These are phyloP conservation scores for Dictyostelium intermedium DNA, from an alignment of 78 protist genomes.

Conservation along the genomic window DNA sequence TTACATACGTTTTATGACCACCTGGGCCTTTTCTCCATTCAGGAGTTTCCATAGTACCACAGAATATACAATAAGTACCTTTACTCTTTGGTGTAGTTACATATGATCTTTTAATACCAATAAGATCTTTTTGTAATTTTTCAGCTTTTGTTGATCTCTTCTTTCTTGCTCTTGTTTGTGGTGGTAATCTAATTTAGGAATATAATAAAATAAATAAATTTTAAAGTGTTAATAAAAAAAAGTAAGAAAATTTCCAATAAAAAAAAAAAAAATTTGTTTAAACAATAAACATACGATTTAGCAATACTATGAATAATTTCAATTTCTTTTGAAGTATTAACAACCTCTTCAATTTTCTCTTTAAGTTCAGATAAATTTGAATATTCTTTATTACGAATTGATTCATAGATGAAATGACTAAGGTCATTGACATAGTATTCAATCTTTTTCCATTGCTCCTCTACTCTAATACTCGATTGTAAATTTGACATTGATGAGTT, in stretches of 20 bases:
- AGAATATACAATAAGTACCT: constrained; percentile 45
- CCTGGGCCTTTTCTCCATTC: constrained; percentile 85
- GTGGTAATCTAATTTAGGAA: constrained; percentile 54
- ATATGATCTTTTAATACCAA: constrained; percentile 54
- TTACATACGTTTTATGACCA: constrained; percentile 35
- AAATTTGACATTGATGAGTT: constrained; percentile 4
- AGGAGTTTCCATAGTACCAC: constrained; percentile 71
- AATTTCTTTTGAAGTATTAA: constrained; percentile 42
- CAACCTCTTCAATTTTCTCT: constrained; percentile 29
- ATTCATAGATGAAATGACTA: constrained; percentile 50
- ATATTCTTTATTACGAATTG: constrained; percentile 30
- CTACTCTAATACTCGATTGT: neutral
- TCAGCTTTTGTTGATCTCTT: constrained; percentile 74
- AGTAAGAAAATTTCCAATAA: too few species aligned
- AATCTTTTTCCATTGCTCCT: constrained; percentile 64
- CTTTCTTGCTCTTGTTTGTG: constrained; percentile 72
- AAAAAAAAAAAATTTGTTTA: too few species aligned
- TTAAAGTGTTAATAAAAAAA: too few species aligned
- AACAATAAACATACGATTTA: constrained; percentile 52
- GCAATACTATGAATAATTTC: constrained; percentile 45
- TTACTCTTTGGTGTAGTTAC: constrained; percentile 66
- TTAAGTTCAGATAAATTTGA: constrained; percentile 2
- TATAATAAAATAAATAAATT: neutral
- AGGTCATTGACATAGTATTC: constrained; percentile 44
- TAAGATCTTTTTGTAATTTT: constrained; percentile 30